Percentiles rank a stretch among this genome's conserved stretches.
Evolutionary conservation across 371 early-diverging fungal species (phyloP).

Genomic region (Gilbertella persicaria): DNA sequence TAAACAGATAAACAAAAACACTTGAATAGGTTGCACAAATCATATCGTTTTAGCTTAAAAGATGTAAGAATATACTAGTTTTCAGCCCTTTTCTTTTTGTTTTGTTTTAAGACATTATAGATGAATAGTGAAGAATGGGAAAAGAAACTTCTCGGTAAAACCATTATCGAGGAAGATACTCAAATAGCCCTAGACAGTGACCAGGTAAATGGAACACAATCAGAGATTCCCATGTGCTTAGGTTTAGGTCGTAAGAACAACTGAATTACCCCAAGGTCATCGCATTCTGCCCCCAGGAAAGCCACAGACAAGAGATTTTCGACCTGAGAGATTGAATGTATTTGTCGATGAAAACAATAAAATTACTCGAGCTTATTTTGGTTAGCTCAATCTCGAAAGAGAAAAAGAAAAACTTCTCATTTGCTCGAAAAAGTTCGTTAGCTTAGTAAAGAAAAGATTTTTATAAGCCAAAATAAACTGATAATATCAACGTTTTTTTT

Average conservation of each 20-base stretch:
- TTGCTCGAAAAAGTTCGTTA: too few species aligned
- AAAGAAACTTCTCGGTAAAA: slow-evolving; percentile 6
- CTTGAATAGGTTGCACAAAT: too few species aligned
- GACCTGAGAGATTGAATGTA: slow-evolving; percentile 40
- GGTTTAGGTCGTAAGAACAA: slow-evolving; percentile 13
- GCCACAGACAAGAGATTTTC: slow-evolving; percentile 37
- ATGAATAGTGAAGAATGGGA: slow-evolving; percentile 7
- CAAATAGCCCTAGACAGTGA: not conserved
- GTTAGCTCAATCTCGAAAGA: slow-evolving; percentile 15
- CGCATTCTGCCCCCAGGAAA: slow-evolving; percentile 29
- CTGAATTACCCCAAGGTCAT: slow-evolving; percentile 31
- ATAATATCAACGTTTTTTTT: too few species aligned
- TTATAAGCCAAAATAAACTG: too few species aligned
- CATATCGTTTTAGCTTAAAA: too few species aligned
- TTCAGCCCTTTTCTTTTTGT: too few species aligned
- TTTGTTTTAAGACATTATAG: too few species aligned
- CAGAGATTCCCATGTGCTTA: too few species aligned
- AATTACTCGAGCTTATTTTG: slow-evolving; percentile 25
- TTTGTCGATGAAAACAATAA: slow-evolving; percentile 25
- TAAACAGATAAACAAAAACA: too few species aligned
- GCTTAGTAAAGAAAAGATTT: too few species aligned
- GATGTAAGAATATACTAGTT: too few species aligned
- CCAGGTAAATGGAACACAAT: slow-evolving; percentile 1
- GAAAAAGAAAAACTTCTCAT: not conserved
- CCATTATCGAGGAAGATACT: not conserved